phyloP scores from a whole-genome alignment of 495 filamentous ascomycete species.

The Penicillium crystallinum region DNA sequence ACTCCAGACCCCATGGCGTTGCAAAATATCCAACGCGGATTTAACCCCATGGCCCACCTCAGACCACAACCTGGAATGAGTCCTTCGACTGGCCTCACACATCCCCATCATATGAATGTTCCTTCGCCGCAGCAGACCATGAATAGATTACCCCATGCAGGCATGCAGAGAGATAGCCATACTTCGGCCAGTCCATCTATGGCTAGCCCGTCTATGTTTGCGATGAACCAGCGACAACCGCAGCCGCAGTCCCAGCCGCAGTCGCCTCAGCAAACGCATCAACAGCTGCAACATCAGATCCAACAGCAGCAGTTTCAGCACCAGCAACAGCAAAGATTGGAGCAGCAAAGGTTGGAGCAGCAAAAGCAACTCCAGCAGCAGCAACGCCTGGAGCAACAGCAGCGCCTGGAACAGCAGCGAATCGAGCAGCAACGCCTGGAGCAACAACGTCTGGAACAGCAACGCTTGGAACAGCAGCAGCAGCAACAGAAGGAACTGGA shows the following conservation, averaged over 20 bases:
- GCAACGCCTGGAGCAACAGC: constrained; percentile 17
- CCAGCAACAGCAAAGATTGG: constrained; percentile 20
- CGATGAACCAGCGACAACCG: constrained; percentile 25
- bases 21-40: constrained; percentile 33
- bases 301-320: constrained; percentile 21
- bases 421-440: constrained; percentile 7
- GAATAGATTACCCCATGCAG: constrained; percentile 29
- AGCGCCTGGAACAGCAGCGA: constrained; percentile 12
- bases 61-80: constrained; percentile 28
- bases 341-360: constrained; percentile 14
- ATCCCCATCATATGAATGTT: constrained; percentile 28
- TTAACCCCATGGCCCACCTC: constrained; percentile 33
- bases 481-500: constrained; percentile 19
- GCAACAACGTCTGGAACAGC: neutral
- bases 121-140: constrained; percentile 37
- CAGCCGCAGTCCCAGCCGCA: constrained; percentile 28
- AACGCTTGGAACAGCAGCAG: constrained; percentile 14
- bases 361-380: constrained; percentile 15
- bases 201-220: constrained; percentile 26
- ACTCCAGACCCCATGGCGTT: constrained; percentile 30
- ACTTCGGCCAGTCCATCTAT: constrained; percentile 23
- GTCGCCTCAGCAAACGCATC: constrained; percentile 29
- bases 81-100: constrained; percentile 24
- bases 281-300: constrained; percentile 27
- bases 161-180: constrained; percentile 29